Conservation (phyloP, 768 basidiomycete genomes). For the Hydnomerulius pinastri region DNA sequence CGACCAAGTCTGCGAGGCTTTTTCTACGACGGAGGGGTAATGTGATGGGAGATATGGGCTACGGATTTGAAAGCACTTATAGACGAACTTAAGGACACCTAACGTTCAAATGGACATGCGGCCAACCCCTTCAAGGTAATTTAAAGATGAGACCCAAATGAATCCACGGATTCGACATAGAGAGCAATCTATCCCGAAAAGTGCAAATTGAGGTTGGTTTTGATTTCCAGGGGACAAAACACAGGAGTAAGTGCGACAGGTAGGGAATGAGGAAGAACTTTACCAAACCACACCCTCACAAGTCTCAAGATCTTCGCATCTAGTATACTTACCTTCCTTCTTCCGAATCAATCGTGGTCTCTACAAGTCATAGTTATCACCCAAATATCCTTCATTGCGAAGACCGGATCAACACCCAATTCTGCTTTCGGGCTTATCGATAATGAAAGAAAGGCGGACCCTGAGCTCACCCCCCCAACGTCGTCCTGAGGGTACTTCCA, state of each 20-base stretch:
- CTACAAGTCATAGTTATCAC: too few relatives aligned
- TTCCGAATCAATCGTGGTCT: slow-evolving; percentile 7
- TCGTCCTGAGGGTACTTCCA: too few relatives aligned
- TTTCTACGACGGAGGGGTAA: slow-evolving; percentile 20
- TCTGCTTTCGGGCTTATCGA: too few relatives aligned
- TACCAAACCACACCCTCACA: slow-evolving; percentile 29
- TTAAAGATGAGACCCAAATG: too few relatives aligned
- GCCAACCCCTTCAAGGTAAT: too few relatives aligned
- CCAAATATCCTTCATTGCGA: too few relatives aligned
- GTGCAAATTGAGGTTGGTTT: slow-evolving; percentile 26
- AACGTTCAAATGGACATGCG: slow-evolving; percentile 21
- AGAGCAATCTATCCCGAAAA: slow-evolving; percentile 34
- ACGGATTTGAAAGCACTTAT: slow-evolving; percentile 9
- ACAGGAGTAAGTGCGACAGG: slow-evolving; percentile 14
- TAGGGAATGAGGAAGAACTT: slow-evolving; percentile 12
- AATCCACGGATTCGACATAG: slow-evolving; percentile 5
- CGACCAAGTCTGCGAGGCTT: slow-evolving; percentile 11
- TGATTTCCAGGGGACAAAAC: slow-evolving; percentile 25
- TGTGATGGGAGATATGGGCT: slow-evolving; percentile 15
- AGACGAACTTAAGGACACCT: too few relatives aligned
- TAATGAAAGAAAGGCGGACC: too few relatives aligned
- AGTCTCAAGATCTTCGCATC: too few relatives aligned
- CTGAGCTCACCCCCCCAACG: too few relatives aligned
- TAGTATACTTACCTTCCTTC: background rate
- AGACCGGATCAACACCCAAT: too few relatives aligned